Conservation (phyloP, 1,284 basidiomycete species). For the Neonothopanus nambi region DNA sequence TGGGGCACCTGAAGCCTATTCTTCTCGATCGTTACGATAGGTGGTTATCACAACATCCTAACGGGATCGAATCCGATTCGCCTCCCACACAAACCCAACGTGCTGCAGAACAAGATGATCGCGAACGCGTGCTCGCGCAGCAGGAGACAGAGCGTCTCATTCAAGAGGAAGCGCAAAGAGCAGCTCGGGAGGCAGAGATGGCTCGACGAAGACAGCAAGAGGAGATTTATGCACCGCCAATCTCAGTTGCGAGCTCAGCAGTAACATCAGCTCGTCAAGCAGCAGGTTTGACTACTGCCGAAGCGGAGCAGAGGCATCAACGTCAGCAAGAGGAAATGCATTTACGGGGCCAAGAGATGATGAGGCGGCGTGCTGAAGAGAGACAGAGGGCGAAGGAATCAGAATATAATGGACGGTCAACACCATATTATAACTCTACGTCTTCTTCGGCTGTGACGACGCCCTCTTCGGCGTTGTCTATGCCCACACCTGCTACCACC, state of each 20-base stretch:
- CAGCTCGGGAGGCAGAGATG: slow-evolving; percentile 1
- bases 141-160: neutral
- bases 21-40: slow-evolving; percentile 53
- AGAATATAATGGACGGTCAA: slow-evolving; percentile 10
- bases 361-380: slow-evolving; percentile 32
- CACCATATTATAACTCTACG: slow-evolving; percentile 15
- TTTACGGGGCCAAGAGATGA: slow-evolving; percentile 36
- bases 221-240: neutral
- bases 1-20: slow-evolving; percentile 49
- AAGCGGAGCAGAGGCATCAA: neutral
- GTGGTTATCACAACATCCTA: slow-evolving; percentile 41
- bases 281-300: neutral
- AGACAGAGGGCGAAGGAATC: slow-evolving; percentile 29
- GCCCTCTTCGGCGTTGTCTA: slow-evolving; percentile 14
- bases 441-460: slow-evolving; percentile 10
- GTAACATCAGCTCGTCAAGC: slow-evolving; percentile 5
- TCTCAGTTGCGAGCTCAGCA: neutral
- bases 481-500: slow-evolving; percentile 17
- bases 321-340: slow-evolving; percentile 38
- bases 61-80: slow-evolving; percentile 15
- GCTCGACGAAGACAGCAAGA: neutral
- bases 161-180: neutral
- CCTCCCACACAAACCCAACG: neutral
- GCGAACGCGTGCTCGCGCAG: neutral
- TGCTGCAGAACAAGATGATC: slow-evolving; percentile 16